Evolutionary conservation across 805 yeast genomes (phyloP), one percentile per base, ranked within the genome.

Genomic region (Wickerhamomyces rabaulensis): DNA sequence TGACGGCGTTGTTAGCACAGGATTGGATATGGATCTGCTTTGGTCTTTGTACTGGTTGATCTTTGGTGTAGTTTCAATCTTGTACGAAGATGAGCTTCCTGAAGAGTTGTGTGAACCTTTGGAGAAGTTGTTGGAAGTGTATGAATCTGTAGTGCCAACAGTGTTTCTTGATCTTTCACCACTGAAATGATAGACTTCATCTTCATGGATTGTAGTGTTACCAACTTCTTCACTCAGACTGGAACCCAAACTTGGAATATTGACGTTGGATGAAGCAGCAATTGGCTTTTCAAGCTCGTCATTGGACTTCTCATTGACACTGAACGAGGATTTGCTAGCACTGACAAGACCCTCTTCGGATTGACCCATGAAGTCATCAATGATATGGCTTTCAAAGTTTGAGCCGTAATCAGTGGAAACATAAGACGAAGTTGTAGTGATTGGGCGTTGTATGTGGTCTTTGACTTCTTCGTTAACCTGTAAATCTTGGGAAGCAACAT

Each of bases 251-350:
- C 58, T 56, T 19, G 62, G 41, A 15, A 60, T 54, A 42, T 60
- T 57, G 12, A 60, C 43, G 41, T 60, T 60, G 15, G 64, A 58
- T 1, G 64, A 60, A 2, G 62, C 46, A 10, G 64, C 64, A 38
- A 60, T 57, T 19, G 64, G 64, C 25, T 54, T 56, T 19, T 56
- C 62, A 33, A 52, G 47, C 1, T 35, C 47, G 13, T 52, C 56
- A 19, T 36, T 17, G 6, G 52, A 49, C 13, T 26, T 47, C 6
- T 31, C 39, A 16, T 50, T 48, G 17, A 38, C 19, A 20, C 23
- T 29, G 1, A 43, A 12, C 10, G 52, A 44, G 3, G 36, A 39
- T 29, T 40, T 48, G 5, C 46, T 41, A 2, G 45, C 27, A 25
- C 27, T 25, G 16, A 36, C 27, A 15, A 55, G 44, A 29, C 42